These are phyloP conservation scores for Russula foetens DNA, from an alignment of 768 basidiomycete genomes.

Conservation along the genomic window DNA sequence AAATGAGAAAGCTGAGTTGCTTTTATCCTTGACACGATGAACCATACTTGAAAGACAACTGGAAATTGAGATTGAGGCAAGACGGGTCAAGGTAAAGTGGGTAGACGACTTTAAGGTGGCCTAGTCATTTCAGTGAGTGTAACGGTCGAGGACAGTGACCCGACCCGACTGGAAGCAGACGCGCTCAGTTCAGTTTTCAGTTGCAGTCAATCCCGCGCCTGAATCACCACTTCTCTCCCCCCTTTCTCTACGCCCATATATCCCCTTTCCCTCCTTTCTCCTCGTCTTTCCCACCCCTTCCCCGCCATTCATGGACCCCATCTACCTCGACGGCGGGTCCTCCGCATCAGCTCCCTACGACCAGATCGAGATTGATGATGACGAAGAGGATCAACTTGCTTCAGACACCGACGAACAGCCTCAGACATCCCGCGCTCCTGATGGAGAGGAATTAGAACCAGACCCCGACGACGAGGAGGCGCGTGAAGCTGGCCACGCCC, in stretches of 20 bases:
- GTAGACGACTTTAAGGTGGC: neutral
- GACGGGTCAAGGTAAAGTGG: neutral
- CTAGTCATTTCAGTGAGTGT: neutral
- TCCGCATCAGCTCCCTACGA: slow-evolving; percentile 5
- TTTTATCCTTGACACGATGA: neutral
- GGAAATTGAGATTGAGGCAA: neutral
- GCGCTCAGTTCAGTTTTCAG: slow-evolving; percentile 1
- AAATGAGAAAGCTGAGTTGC: neutral
- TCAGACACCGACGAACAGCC: slow-evolving; percentile 17
- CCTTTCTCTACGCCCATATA: slow-evolving; percentile 1
- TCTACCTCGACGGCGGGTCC: slow-evolving; percentile 18
- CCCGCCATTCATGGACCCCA: slow-evolving; percentile 18
- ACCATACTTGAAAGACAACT: neutral
- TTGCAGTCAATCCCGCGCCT: neutral
- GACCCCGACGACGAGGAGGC: slow-evolving; percentile 17
- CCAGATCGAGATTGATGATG: slow-evolving; percentile 20
- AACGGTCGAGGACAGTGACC: no score
- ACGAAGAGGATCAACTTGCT: slow-evolving; percentile 21
- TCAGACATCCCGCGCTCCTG: neutral
- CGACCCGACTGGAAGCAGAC: neutral
- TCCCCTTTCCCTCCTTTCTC: slow-evolving; percentile 6
- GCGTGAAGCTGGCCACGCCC: neutral
- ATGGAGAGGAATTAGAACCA: slow-evolving; percentile 20
- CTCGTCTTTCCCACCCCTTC: neutral
- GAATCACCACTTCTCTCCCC: neutral